Evolutionary conservation across 179 eudicot genomes (phyloP).

Genomic region (Heliamphora pulchella): DNA sequence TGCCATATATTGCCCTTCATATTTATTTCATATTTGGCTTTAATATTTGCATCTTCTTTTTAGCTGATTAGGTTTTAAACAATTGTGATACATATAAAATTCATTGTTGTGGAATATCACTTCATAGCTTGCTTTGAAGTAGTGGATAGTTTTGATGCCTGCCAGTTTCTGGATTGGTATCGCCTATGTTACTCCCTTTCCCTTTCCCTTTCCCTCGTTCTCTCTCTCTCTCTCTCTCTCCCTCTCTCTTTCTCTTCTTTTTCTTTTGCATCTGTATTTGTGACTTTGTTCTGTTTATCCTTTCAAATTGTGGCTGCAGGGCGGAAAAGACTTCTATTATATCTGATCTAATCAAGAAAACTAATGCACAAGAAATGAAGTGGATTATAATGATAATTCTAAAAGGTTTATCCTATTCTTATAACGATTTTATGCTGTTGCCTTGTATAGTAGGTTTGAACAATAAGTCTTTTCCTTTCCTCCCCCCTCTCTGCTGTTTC

Average conservation of each 20-base stretch:
- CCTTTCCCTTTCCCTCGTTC: too few species aligned
- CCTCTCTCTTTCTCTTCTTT: background rate
- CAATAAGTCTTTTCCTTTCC: background rate
- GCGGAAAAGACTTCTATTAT: slow-evolving; percentile 51
- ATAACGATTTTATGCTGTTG: slow-evolving; percentile 3
- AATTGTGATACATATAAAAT: too few species aligned
- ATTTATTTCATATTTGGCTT: background rate
- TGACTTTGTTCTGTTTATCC: background rate
- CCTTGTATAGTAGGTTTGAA: background rate
- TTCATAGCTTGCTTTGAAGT: background rate
- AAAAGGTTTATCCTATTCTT: slow-evolving; percentile 37
- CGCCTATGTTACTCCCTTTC: too few species aligned
- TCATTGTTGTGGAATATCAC: background rate
- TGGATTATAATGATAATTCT: slow-evolving; percentile 94
- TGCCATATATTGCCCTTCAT: background rate
- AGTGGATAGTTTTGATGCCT: background rate
- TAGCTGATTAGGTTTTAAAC: background rate
- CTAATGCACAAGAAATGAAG: slow-evolving; percentile 90
- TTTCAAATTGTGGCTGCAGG: slow-evolving; percentile 29
- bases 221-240: background rate
- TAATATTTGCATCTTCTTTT: background rate
- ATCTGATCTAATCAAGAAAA: slow-evolving; percentile 63
- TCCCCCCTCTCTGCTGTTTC: background rate
- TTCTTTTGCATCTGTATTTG: background rate
- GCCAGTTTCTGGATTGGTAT: background rate